Percentiles rank a stretch among this genome's conserved stretches.
phyloP scores from a whole-genome alignment of 2,329 filamentous ascomycete genomes.

The Cordyceps pruinosa region DNA sequence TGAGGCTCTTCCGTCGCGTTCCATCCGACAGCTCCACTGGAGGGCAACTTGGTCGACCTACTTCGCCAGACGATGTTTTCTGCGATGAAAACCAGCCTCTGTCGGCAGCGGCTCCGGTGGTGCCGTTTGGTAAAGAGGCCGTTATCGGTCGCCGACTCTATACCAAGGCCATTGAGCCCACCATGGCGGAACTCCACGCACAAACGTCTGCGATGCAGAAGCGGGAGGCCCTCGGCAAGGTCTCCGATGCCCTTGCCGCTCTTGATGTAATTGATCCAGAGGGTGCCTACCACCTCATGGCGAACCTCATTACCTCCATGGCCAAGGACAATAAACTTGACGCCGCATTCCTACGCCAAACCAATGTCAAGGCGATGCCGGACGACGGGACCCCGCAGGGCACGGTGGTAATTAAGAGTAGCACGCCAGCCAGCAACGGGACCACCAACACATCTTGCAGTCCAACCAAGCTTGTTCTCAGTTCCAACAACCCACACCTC shows the following conservation, averaged over 20 bases:
- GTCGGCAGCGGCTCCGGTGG: conserved; percentile 36
- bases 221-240: conserved; percentile 72
- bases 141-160: conserved; percentile 76
- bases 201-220: conserved; percentile 62
- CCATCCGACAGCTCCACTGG: conserved; percentile 58
- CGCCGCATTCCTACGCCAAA: conserved; percentile 37
- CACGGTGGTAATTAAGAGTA: conserved; percentile 52
- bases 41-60: conserved; percentile 29
- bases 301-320: conserved; percentile 66
- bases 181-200: conserved; percentile 79
- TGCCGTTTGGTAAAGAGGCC: conserved; percentile 70
- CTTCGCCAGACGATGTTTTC: conserved; percentile 35
- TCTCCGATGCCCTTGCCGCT: conserved; percentile 79
- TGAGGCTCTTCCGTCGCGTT: conserved; percentile 83
- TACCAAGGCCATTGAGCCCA: conserved; percentile 71
- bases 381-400: conserved; percentile 43
- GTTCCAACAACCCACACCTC: conserved; percentile 77
- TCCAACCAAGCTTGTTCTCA: conserved; percentile 63
- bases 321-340: conserved; percentile 61
- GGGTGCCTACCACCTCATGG: conserved; percentile 79
- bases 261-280: conserved; percentile 86
- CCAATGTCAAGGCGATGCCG: conserved; percentile 32
- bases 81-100: conserved; percentile 60
- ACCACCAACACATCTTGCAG: conserved; percentile 21
- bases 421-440: conserved; percentile 28